Evolutionary conservation across 208 protist genomes (phyloP), one percentile per base, ranked within the genome.

Genomic region (Jaenimonas drosophilae): DNA sequence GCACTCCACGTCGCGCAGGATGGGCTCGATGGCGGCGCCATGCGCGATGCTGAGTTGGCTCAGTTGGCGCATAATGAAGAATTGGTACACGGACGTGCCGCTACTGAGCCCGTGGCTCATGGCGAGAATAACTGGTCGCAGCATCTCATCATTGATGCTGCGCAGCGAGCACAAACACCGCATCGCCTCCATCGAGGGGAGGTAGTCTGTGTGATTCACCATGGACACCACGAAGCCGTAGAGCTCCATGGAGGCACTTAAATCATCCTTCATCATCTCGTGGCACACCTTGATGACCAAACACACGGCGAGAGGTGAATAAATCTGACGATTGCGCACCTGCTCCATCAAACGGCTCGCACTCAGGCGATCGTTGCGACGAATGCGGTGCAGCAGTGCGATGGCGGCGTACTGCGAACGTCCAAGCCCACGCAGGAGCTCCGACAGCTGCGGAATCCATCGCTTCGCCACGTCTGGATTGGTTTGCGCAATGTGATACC

Each of bases 361-460:
- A 7, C 96, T 97, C 31, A 98, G 71, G 6, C 91, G 75, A 64
- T 99, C 97, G 54, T 96, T 88, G 59, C 92, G 74, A 54, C 97
- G 96, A 33, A 99, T 87, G 40, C 88, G 71, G 71, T 98, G 91
- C 14, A 99, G 70, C 4, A 99, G 68, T 21, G 94, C 96, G 4
- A 99, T 78, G 20, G 94, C 87, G 30, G 97, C 91, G 69, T 99
- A 99, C 80, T 99, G 96, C 23, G 97, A 91, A 85, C 97, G 97
- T 27, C 58, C 67, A 52, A 76, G 69, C 20, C 61, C 76, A 27
- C 78, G 78, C 46, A 96, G 54, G 26, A 96, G 80, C 54, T 97
- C 88, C 54, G 76, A 86, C 33, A 99, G 69, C 75, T 99, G 96
- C 51, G 79, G 90, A 11, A 76, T 66, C 96, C 97, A 99, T 40